Conservation (phyloP, 352 stramenopile genomes). For the Saprolegnia diclina region DNA sequence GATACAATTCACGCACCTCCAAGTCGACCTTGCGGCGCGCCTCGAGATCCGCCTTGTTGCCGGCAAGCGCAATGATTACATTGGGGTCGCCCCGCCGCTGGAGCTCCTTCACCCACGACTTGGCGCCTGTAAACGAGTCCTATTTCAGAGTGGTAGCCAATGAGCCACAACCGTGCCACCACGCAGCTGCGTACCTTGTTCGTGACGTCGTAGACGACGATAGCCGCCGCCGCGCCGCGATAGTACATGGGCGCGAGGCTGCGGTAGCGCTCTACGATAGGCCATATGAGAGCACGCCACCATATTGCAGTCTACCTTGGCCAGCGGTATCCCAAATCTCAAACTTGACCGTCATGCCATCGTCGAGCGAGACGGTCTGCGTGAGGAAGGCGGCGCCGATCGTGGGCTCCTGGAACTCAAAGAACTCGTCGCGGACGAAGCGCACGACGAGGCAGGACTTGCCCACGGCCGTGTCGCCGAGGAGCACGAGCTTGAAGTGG, state of each 20-base stretch:
- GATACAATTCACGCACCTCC: conserved; percentile 57
- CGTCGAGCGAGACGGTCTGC: conserved; percentile 96
- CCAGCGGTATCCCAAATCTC: conserved; percentile 99
- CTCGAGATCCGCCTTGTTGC: conserved; percentile 99
- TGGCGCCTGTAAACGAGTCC: conserved; percentile 96
- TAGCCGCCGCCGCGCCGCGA: conserved; percentile 90
- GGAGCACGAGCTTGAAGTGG: conserved; percentile 99
- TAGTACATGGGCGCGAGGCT: conserved; percentile 99
- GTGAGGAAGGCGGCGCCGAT: conserved; percentile 97
- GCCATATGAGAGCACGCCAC: conserved; percentile 8
- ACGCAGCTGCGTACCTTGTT: conserved; percentile 75
- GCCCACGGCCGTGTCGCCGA: conserved; percentile 98
- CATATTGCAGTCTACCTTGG: conserved; percentile 58
- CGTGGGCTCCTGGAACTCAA: conserved; percentile 98
- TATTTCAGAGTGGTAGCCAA: conserved; percentile 31
- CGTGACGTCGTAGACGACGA: conserved; percentile 97
- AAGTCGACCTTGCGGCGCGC: conserved; percentile 94
- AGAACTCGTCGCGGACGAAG: conserved; percentile 99
- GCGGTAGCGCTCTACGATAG: conserved; percentile 87
- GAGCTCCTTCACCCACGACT: conserved; percentile 99
- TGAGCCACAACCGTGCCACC: conserved; percentile 15
- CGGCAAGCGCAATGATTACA: conserved; percentile 93
- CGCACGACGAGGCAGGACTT: conserved; percentile 99
- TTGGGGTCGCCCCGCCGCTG: conserved; percentile 97
- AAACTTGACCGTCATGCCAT: conserved; percentile 98